Evolutionary conservation across 345 rosid species (phyloP).

Genomic region (Leavenworthia alabamica): DNA sequence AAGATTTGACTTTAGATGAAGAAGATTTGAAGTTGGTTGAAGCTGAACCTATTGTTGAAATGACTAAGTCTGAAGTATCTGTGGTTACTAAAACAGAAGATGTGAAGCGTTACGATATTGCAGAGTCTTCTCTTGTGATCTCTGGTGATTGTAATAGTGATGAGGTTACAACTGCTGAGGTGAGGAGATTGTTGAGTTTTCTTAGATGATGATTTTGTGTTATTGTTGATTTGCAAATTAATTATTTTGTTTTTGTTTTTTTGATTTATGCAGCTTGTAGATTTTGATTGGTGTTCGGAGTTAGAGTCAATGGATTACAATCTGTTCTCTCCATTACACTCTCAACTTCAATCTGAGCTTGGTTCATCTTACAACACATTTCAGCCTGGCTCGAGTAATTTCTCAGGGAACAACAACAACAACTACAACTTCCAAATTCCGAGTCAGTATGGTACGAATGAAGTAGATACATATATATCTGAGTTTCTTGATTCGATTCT

Average conservation of each 20-base stretch:
- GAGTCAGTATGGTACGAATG: conserved; percentile 27
- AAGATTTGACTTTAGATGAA: conserved; percentile 32
- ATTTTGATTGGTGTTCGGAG: conserved; percentile 17
- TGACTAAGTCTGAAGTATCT: conserved; percentile 23
- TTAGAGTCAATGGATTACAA: conserved; percentile 32
- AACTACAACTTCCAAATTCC: conserved; percentile 21
- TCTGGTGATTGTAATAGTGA: conserved; percentile 14
- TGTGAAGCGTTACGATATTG: conserved; percentile 11
- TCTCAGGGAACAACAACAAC: background rate
- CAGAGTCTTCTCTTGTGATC: conserved; percentile 9
- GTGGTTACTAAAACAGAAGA: conserved; percentile 22
- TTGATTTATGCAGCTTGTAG: conserved; percentile 30
- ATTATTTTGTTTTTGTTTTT: conserved; percentile 10
- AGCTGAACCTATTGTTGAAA: conserved; percentile 29
- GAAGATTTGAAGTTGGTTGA: conserved; percentile 35
- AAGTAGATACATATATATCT: conserved; percentile 31
- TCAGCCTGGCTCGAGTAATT: conserved; percentile 15
- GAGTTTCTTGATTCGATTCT: conserved; percentile 44
- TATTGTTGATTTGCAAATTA: background rate
- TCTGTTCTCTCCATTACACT: conserved; percentile 41
- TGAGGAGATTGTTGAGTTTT: conserved; percentile 15
- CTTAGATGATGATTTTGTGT: background rate
- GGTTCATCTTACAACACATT: conserved; percentile 29
- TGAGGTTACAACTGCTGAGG: conserved; percentile 29
- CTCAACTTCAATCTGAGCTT: conserved; percentile 34